Base-by-base conservation (phyloP, 192 early-diverging fungal genomes). In the Gorgonomyces haynaldii region DNA sequence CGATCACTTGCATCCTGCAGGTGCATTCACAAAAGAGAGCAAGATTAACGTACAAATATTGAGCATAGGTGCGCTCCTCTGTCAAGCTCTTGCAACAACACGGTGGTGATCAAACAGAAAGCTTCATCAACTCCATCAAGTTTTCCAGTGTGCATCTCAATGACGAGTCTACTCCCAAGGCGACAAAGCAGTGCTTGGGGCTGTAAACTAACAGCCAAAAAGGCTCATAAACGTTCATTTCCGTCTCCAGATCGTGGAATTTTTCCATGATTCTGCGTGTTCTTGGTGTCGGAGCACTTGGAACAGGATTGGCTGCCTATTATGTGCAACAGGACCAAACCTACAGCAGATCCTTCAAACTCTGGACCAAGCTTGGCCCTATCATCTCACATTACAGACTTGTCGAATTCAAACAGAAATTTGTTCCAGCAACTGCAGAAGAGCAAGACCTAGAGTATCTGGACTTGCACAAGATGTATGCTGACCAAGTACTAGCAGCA, bases 91-190 rank as follows among this genome's bases (percentile, higher is more conserved):
- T 86, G 37, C 82, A 85, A 53, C 45, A 56, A n/a, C 53, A 56
- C 46, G 84, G 79, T 17, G 72, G 78, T 26, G 45, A 67, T 19
- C 57, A 38, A 22, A 60, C 60, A 2, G 59, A 79, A 22, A 76
- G 71, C 44, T 66, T 91, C 22, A 59, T 89, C 25, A 85, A 84
- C 52, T 69, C 83, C 6, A 54, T 91, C 45, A 65, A 78, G 50
- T 89, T 79, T 54, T 79, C 82, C 28, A 84, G 83, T 13, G 73
- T 84, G 41, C 84, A 89, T 58, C 62, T 91, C 20, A 88, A 88
- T 56, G 78, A 85, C 44, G 79, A 86, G 19, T 53, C 69, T 0
- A 89, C 86, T 5, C 84, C 88, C 29, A 85, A 84, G 48, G 24
- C 45, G 3, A 52, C 60, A 23, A 64, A 64, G 50, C 52, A 51